These are phyloP conservation scores for Reticulascus tulasneorum DNA, from an alignment of 2,329 filamentous ascomycete genomes.

Conservation along the genomic window DNA sequence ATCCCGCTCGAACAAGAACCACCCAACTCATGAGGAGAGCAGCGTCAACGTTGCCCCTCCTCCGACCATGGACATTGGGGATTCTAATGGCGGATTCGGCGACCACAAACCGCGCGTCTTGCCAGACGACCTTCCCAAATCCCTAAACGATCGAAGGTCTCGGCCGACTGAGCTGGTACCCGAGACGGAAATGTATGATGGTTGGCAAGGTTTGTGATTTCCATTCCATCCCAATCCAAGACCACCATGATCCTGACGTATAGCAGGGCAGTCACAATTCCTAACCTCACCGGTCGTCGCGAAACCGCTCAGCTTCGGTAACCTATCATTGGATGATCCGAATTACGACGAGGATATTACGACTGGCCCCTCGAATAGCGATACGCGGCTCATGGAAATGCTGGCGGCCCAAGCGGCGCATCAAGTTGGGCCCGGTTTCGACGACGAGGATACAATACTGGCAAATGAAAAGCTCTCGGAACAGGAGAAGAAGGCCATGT, in stretches of 20 bases:
- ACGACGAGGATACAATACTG: slow-evolving; percentile 77
- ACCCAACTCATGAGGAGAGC: no score
- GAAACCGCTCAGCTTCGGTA: slow-evolving; percentile 76
- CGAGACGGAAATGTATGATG: slow-evolving; percentile 98
- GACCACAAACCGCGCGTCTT: slow-evolving; percentile 49
- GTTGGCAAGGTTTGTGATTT: slow-evolving; percentile 75
- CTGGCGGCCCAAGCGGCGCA: slow-evolving; percentile 89
- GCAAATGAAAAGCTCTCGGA: slow-evolving; percentile 69
- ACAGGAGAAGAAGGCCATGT: slow-evolving; percentile 70
- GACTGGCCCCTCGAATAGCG: slow-evolving; percentile 66
- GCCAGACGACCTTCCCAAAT: slow-evolving; percentile 83
- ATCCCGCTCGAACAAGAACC: no score
- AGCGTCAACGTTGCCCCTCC: slow-evolving; percentile 28
- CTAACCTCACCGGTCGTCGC: slow-evolving; percentile 81
- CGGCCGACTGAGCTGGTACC: slow-evolving; percentile 62
- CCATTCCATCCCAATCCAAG: slow-evolving; percentile 1
- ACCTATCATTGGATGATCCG: slow-evolving; percentile 76
- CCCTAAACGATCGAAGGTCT: slow-evolving; percentile 79
- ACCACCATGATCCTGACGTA: slow-evolving; percentile 8
- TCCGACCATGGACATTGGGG: slow-evolving; percentile 57
- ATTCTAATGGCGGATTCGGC: slow-evolving; percentile 38
- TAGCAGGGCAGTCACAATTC: slow-evolving; percentile 87
- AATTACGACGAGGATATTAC: slow-evolving; percentile 61
- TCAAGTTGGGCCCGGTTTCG: slow-evolving; percentile 65
- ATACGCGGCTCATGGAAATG: slow-evolving; percentile 91